Evolutionary conservation across 805 yeast species (phyloP).

Genomic region (Metschnikowia dekortorum): DNA sequence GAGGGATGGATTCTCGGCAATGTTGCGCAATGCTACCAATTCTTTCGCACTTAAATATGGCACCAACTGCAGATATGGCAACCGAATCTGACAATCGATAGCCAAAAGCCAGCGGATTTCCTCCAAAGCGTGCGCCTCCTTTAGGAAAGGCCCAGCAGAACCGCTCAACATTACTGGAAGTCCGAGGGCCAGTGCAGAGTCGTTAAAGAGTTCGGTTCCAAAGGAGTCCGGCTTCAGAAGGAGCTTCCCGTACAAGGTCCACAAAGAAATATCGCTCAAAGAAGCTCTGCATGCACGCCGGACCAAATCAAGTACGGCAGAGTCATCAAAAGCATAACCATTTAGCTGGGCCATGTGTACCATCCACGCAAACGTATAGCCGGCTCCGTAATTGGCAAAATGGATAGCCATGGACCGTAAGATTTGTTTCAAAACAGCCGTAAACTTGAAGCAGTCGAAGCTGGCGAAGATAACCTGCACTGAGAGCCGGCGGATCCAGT

Average conservation of each 20-base stretch:
- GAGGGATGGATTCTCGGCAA: neutral
- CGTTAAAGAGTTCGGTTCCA: neutral
- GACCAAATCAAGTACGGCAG: neutral
- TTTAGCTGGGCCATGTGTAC: constrained; percentile 5
- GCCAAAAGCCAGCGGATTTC: constrained; percentile 15
- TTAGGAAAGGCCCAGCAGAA: neutral
- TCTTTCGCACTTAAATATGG: neutral
- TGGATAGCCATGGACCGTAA: constrained; percentile 31
- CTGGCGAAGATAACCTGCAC: constrained; percentile 12
- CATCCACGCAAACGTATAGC: constrained; percentile 30
- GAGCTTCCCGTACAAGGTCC: constrained; percentile 13
- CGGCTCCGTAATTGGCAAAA: constrained; percentile 38
- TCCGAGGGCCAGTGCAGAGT: neutral
- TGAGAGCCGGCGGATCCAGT: constrained; percentile 19
- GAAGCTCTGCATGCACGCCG: constrained; percentile 9
- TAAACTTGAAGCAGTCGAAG: neutral
- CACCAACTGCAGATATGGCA: constrained; percentile 11
- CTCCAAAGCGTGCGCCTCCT: neutral
- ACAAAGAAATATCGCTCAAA: constrained; percentile 18
- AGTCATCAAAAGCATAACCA: constrained; percentile 11
- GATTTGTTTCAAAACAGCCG: constrained; percentile 13
- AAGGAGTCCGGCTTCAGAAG: neutral
- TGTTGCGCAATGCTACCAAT: neutral
- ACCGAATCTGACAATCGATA: constrained; percentile 7
- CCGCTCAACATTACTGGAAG: neutral